Evolutionary conservation across 1,139 yeast species (phyloP).

Genomic region (Candida labiduridarum): DNA sequence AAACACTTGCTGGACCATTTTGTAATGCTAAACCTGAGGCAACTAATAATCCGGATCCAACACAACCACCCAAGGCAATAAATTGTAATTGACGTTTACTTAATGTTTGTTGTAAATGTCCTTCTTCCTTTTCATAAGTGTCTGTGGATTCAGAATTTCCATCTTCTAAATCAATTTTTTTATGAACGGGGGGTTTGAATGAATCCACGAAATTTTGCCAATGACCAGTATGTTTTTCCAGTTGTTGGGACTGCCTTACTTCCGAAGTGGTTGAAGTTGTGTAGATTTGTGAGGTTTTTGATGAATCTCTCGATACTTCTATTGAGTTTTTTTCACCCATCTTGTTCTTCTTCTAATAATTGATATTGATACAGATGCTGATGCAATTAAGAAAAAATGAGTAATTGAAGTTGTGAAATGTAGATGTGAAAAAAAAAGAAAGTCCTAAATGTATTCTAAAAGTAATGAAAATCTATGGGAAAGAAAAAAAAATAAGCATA

Average conservation of each 20-base stretch:
- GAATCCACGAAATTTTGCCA: conserved; percentile 37
- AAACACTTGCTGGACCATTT: conserved; percentile 44
- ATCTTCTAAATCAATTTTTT: conserved; percentile 3
- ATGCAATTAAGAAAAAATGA: neutral
- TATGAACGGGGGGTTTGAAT: conserved; percentile 31
- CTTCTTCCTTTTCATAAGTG: conserved; percentile 3
- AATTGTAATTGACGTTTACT: conserved; percentile 39
- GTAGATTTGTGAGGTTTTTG: neutral
- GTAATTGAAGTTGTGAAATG: neutral
- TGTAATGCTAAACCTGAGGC: conserved; percentile 41
- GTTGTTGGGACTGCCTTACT: neutral
- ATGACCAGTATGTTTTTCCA: conserved; percentile 4
- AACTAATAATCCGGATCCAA: conserved; percentile 39
- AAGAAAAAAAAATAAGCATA: neutral
- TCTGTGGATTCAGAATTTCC: neutral
- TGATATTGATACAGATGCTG: neutral
- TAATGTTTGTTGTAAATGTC: conserved; percentile 27
- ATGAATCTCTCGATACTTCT: neutral
- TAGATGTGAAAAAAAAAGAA: neutral
- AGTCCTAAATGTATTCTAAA: neutral
- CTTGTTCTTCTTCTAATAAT: neutral
- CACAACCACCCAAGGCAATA: conserved; percentile 45
- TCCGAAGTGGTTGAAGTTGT: neutral
- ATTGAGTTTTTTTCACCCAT: conserved; percentile 5
- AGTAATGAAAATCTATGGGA: neutral